Base-by-base conservation (phyloP, 306 rosid genomes). In the Rubus parviflorus region DNA sequence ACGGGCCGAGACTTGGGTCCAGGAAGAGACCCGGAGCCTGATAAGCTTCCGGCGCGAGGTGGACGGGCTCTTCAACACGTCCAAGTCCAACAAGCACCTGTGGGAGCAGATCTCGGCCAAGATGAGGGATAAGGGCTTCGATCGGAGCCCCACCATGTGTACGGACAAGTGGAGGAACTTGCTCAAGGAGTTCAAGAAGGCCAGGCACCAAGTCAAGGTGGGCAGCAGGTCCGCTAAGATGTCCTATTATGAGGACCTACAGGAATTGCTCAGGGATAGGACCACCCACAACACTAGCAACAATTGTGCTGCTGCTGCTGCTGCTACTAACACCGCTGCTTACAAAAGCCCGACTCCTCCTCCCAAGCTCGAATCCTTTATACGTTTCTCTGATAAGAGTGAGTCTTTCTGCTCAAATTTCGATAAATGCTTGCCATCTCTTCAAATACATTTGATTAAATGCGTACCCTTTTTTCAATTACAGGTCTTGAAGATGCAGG, bases 161-260 rank as follows among this genome's bases (percentile, higher is more conserved):
- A 95, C 99, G 9, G 99, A 95, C 53, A 95, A 95, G 76, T 95
- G 99, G 99, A 82, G 99, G 79, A 95, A 95, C 78, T 81, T 95
- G 45, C 82, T 92, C 30, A 95, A 95, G 86, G 99, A 95, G 89
- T 92, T 92, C 73, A 95, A 95, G 92, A 95, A 95, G 82, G 97
- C 99, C 0, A 86, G 89, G 82, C 97, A 95, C 57, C 92, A 86
- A 4, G 53, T 45, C 8, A 73, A 57, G 8, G 68, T 80, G 1
- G 67, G 68, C 2, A 20, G 53, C 5, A 62, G 68, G 5, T 73
- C 77, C 4, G 77, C 77, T 0, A 73, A 73, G 68, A 40, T 73
- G 68, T 12, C 25, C 7, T 73, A 73, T 23, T 73, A 73, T 17
- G 68, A 57, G 9, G 77, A 73, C 77, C 40, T 73, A 0, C 77